A percentile compares a stretch with the other conserved stretches of the same genome.
These are phyloP conservation scores for Chlorella variabilis DNA, from an alignment of 163 green algal species.

Conservation along the genomic window DNA sequence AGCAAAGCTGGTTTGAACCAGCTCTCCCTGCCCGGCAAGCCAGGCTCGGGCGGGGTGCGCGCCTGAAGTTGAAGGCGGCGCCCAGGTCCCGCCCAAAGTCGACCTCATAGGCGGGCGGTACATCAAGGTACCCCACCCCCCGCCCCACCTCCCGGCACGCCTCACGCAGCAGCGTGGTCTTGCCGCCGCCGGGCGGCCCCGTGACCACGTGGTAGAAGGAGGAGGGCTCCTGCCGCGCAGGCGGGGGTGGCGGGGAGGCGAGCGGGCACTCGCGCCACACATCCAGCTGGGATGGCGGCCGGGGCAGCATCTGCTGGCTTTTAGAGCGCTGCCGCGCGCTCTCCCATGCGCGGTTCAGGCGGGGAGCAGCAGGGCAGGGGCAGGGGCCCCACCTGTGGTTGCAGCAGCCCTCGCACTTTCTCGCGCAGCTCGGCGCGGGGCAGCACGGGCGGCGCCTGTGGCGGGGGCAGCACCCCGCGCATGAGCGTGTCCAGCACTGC, in stretches of 20 bases:
- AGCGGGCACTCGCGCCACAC: too few species aligned
- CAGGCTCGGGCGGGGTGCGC: too few species aligned
- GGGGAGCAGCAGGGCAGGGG: background rate
- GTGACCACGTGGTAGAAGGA: constrained; percentile 38
- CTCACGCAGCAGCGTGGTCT: constrained; percentile 32
- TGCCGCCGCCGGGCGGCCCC: constrained; percentile 34
- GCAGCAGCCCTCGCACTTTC: background rate
- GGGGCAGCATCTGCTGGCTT: background rate
- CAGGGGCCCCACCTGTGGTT: background rate
- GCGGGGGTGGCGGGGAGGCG: background rate
- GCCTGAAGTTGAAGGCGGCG: constrained; percentile 33
- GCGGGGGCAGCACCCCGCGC: constrained; percentile 23
- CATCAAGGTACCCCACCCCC: constrained; percentile 34
- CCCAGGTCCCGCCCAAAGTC: constrained; percentile 35
- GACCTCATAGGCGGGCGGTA: constrained; percentile 4
- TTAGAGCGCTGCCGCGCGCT: background rate
- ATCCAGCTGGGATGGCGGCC: too few species aligned
- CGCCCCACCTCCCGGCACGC: background rate
- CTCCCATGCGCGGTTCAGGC: too few species aligned
- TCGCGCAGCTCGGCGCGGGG: background rate
- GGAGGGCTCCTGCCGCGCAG: constrained; percentile 2
- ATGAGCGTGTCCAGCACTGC: constrained; percentile 31
- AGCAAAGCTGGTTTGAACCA: too few species aligned
- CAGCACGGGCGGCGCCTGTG: constrained; percentile 13
- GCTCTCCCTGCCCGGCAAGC: too few species aligned